Evolutionary conservation across 495 filamentous ascomycete species (phyloP).

Genomic region (Achaetomiella virescens): DNA sequence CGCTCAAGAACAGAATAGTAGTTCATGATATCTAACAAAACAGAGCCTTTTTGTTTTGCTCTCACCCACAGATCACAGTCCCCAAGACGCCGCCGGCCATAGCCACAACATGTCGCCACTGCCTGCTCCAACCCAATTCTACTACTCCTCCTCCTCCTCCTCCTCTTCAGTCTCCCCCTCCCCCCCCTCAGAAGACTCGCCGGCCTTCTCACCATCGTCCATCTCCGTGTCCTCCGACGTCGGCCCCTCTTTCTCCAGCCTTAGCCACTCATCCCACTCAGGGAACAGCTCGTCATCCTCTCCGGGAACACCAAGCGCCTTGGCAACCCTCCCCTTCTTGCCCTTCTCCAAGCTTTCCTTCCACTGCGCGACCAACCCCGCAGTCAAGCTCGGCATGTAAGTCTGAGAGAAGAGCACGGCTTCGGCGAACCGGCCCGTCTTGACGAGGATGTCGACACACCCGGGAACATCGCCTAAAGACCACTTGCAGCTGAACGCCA

Average conservation of each 20-base stretch:
- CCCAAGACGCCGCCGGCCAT: background rate
- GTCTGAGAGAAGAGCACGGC: conserved; percentile 89
- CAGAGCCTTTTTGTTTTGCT: background rate
- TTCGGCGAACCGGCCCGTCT: conserved; percentile 73
- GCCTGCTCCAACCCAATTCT: conserved; percentile 6
- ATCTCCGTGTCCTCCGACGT: conserved; percentile 30
- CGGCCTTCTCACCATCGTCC: conserved; percentile 20
- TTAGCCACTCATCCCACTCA: conserved; percentile 87
- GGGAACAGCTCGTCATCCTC: conserved; percentile 92
- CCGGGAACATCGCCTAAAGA: conserved; percentile 73
- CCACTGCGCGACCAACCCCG: conserved; percentile 66
- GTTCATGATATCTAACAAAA: background rate
- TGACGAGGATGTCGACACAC: conserved; percentile 72
- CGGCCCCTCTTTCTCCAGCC: conserved; percentile 64
- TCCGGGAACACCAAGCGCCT: conserved; percentile 74
- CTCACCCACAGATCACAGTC: background rate
- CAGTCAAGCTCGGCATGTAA: conserved; percentile 76
- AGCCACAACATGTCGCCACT: background rate
- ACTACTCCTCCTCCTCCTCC: conserved; percentile 11
- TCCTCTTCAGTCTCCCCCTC: conserved; percentile 8
- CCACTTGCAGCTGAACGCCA: conserved; percentile 89
- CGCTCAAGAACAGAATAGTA: background rate
- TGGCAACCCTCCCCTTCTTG: conserved; percentile 76
- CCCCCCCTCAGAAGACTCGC: no score
- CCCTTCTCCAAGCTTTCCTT: conserved; percentile 70